Evolutionary conservation across 2,329 filamentous ascomycete genomes (phyloP), one percentile per base, ranked within the genome.

Genomic region (Epichloe coenophiala): DNA sequence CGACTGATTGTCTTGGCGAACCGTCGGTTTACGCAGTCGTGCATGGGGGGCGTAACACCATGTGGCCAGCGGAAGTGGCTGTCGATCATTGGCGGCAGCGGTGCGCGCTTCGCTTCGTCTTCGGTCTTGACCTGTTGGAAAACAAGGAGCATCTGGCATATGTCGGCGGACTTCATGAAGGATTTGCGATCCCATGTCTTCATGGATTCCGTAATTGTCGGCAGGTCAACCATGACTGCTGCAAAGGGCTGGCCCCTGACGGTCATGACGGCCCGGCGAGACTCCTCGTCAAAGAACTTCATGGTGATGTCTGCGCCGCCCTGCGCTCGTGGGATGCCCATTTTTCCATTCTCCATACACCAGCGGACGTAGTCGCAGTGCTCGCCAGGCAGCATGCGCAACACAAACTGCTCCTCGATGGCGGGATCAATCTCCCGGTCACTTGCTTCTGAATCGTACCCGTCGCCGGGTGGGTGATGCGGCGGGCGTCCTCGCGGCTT

Each of bases 371-470:
- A 89, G 23, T 96, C 87, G 63, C 86, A 87, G 66, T 96, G 86
- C 33, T 86, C 80, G 0, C 89, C 90, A 0, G 89, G 87, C 50
- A 82, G 66, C 86, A 96, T 95, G 53, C 93, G 86, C 54, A 98
- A 67, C 8, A 98, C 76, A 57, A 97, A 88, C 56, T 94, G 84
- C 61, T 91, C 86, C 66, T 97, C 91, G 54, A 95, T 87, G 1
- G 85, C 77, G 0, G 93, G 93, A 61, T 98, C 93, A 9, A 73
- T 68, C 65, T 98, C 93, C 13, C 84, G 81, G 62, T 97, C 93
- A 50, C 89, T 93, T 12, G 90, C 88, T 66, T 97, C 93, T 3
- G 90, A 96, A 64, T 98, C 93, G 67, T 97, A 98, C 7, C 91
- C 93, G 51, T 95, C 88, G 48, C 93, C 93, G 1, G 80, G 78